Base-by-base conservation (phyloP, 1,139 yeast species). In the Debaryomycetaceae sp. region DNA sequence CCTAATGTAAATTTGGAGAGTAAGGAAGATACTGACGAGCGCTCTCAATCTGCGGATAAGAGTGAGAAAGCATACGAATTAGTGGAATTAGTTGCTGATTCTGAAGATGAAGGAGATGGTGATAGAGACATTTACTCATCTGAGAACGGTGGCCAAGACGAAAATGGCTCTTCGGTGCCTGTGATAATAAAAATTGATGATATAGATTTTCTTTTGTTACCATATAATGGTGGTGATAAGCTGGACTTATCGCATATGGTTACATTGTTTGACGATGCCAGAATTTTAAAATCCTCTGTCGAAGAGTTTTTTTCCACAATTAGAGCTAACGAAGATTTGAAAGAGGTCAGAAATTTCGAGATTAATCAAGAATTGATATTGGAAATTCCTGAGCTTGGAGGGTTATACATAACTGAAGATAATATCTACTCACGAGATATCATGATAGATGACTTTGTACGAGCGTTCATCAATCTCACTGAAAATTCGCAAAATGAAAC, bases 341-440 rank as follows among this genome's bases (percentile, higher is more conserved):
- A 52, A 17, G 67, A 60, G 18, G 48, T 61, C 6, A 58, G 53
- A 24, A 47, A 50, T 16, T 61, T 66, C 33, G 47, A 55, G 6
- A 50, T 51, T 4, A 53, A 56, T 9, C 61, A 63, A 33, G 77
- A 67, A 42, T 51, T 67, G 37, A 55, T 55, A 2, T 45, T 74
- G 17, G 50, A 47, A 7, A 51, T 72, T 14, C 63, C 65, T 0
- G 70, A 68, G 46, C 49, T 74, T 33, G 53, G 50, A 9, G 49
- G 53, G 18, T 49, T 72, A 17, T 44, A 48, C 4, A 56, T 75
- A 9, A 54, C 67, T 4, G 79, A 75, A 42, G 78, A 74, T 49
- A 67, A 65, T 41, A 47, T 65, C 1, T 63, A 65, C 44, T 53
- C 70, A 9, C 42, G 56, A 18, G 61, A 62, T 30, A 47, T 70